Evolutionary conservation across 2,329 filamentous ascomycete species (phyloP), one percentile per base, ranked within the genome.

Genomic region (Lecanosticta acicola): DNA sequence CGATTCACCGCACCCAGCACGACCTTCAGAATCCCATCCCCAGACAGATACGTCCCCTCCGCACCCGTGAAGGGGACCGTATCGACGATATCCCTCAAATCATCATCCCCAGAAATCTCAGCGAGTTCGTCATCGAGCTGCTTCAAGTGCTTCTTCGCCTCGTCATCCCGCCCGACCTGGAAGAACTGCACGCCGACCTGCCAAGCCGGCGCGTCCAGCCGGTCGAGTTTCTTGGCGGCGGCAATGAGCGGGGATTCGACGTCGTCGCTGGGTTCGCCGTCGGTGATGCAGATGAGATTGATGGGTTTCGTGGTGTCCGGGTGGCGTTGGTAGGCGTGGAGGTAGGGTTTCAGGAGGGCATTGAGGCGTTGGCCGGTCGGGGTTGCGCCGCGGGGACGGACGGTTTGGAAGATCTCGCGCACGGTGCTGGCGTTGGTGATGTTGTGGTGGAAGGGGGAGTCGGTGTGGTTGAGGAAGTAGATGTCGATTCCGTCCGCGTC

Each of bases 181-280:
- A 97, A 94, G 71, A 97, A 97, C 66, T 97, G 91, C 46, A 97
- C 80, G 26, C 91, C 91, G 7, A 96, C 73, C 70, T 97, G 93
- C 73, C 85, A 85, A 1, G 82, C 76, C 3, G 84, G 80, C 0
- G 88, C 88, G 7, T 82, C 75, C 5, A 85, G 65, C 41, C 67
- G 67, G 59, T 93, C 84, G 24, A 97, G 77, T 60, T 79, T 81
- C 65, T 75, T 76, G 0, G 89, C 91, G 1, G 79, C 73, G 3
- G 68, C 65, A 33, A 87, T 71, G 39, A 97, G 80, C 19, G 82
- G 74, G 5, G 73, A 74, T 64, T 90, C 85, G 0, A 85, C 81
- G 54, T 94, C 87, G 63, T 96, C 89, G 1, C 76, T 81, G 1
- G 93, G 82, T 33, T 75, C 80, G 3, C 93, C 93, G 63, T 97